Evolutionary conservation across 2,329 filamentous ascomycete genomes (phyloP).

Genomic region (Aureobasidium leucospermi): DNA sequence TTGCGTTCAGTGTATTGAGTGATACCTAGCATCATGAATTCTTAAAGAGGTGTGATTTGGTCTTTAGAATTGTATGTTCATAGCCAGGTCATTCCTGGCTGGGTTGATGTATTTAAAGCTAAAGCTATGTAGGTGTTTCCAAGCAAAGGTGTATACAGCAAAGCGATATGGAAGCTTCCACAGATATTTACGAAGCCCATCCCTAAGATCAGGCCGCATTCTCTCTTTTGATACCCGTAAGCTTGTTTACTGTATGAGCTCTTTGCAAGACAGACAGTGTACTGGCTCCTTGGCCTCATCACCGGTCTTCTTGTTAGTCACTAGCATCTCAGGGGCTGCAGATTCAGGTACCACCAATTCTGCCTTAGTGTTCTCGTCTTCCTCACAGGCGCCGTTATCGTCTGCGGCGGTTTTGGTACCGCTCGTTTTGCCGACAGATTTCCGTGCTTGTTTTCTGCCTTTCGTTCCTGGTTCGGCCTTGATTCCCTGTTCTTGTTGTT

Average conservation of each 20-base stretch:
- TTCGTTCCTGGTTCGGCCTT: conserved; percentile 16
- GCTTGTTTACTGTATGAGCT: conserved; percentile 14
- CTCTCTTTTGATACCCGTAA: too few relatives aligned
- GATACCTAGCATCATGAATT: too few relatives aligned
- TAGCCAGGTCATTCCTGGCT: neutral
- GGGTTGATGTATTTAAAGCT: neutral
- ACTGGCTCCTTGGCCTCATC: conserved; percentile 20
- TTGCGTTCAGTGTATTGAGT: too few relatives aligned
- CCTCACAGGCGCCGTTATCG: neutral
- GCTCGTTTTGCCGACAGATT: neutral
- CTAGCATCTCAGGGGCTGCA: conserved; percentile 22
- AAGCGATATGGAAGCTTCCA: neutral
- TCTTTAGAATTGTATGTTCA: neutral
- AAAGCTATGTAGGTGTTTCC: neutral
- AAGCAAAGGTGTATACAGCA: neutral
- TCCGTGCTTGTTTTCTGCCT: conserved; percentile 12
- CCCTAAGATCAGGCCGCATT: too few relatives aligned
- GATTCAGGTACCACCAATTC: neutral
- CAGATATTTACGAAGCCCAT: neutral
- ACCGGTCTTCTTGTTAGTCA: conserved; percentile 20
- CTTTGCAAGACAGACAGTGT: conserved; percentile 24
- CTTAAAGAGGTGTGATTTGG: neutral
- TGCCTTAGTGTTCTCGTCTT: neutral
- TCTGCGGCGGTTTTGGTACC: neutral
- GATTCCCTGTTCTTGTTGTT: conserved; percentile 2